phyloP scores from a whole-genome alignment of 257 asterid genomes.

The Eucommia ulmoides region DNA sequence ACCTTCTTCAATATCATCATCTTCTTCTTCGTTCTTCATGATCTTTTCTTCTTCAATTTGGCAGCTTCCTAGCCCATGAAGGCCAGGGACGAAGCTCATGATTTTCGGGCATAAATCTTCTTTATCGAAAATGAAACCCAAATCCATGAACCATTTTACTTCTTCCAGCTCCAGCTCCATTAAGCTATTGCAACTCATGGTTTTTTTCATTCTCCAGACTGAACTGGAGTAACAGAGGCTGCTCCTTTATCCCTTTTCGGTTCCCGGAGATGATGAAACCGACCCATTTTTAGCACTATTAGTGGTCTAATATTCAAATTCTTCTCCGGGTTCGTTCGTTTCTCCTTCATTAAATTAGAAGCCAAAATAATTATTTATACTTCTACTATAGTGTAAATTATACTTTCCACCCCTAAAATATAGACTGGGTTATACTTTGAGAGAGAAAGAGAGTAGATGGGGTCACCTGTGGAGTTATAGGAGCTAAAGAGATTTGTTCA shows the following conservation, averaged over 20 bases:
- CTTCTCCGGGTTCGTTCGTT: constrained; percentile 4
- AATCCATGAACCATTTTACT: constrained; percentile 54
- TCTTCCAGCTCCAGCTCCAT: constrained; percentile 59
- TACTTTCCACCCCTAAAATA: no score
- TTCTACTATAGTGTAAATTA: not conserved
- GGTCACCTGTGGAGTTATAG: not conserved
- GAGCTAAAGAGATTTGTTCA: constrained; percentile 12
- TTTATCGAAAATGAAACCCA: constrained; percentile 47
- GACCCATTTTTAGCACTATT: no score
- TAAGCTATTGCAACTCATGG: constrained; percentile 36
- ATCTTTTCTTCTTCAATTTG: not conserved
- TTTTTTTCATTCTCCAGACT: constrained; percentile 19
- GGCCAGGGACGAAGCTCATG: constrained; percentile 43
- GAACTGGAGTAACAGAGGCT: not conserved
- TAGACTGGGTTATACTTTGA: no score
- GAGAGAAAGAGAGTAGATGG: not conserved
- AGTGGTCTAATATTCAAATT: no score
- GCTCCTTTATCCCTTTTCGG: no score
- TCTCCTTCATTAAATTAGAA: not conserved
- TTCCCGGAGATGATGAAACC: no score
- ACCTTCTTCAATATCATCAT: constrained; percentile 3
- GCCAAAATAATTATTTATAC: no score
- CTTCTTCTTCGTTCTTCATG: not conserved
- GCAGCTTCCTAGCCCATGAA: constrained; percentile 27
- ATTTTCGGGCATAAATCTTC: constrained; percentile 24